Conservation (phyloP, 2,329 filamentous ascomycete species). For the Ascochyta fabae region DNA sequence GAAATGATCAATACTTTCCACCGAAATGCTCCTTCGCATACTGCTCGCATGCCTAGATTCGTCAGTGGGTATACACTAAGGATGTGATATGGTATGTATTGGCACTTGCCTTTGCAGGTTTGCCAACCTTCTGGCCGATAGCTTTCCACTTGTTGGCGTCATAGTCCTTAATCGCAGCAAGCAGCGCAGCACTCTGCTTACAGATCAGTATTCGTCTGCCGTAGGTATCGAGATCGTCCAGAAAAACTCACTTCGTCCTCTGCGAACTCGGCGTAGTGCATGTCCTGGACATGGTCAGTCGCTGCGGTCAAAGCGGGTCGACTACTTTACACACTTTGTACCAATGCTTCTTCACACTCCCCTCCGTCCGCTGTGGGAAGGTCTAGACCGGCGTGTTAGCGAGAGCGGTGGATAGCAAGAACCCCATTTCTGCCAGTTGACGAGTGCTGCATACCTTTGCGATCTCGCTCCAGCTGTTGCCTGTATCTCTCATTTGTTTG, state of each 20-base stretch:
- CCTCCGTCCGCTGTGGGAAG: slow-evolving; percentile 91
- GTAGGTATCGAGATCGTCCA: slow-evolving; percentile 7
- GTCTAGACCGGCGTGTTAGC: slow-evolving; percentile 62
- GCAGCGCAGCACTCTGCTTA: slow-evolving; percentile 73
- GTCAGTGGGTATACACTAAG: slow-evolving; percentile 16
- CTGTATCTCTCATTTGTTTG: slow-evolving; percentile 92
- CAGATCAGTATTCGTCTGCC: slow-evolving; percentile 32
- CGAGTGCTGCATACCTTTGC: slow-evolving; percentile 73
- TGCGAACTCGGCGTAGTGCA: slow-evolving; percentile 98
- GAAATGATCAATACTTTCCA: slow-evolving; percentile 54
- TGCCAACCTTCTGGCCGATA: slow-evolving; percentile 95
- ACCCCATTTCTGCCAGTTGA: neutral
- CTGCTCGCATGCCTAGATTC: slow-evolving; percentile 78
- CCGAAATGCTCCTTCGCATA: slow-evolving; percentile 96
- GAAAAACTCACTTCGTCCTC: slow-evolving; percentile 80
- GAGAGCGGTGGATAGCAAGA: neutral
- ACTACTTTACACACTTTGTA: slow-evolving; percentile 74
- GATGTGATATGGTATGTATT: slow-evolving; percentile 5
- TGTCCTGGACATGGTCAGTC: slow-evolving; percentile 68
- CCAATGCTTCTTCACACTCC: slow-evolving; percentile 99
- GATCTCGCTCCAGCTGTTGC: slow-evolving; percentile 96
- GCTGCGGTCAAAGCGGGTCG: slow-evolving; percentile 19
- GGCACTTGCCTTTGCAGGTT: slow-evolving; percentile 83
- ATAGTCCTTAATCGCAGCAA: slow-evolving; percentile 97
- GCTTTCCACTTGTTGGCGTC: slow-evolving; percentile 99